Conservation (phyloP, 192 early-diverging fungal genomes). For the Thoreauomyces humboldtii region DNA sequence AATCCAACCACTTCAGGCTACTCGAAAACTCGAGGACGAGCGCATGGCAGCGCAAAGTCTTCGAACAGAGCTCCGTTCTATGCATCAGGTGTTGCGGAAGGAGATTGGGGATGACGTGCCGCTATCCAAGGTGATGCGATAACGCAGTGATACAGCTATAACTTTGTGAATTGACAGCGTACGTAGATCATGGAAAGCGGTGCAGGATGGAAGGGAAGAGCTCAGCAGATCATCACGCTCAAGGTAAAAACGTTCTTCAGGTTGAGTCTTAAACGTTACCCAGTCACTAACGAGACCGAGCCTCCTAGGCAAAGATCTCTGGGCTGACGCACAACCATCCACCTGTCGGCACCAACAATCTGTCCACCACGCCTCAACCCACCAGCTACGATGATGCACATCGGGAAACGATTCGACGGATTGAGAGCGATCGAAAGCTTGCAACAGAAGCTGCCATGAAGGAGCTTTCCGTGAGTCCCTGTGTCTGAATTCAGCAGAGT, state of each 20-base stretch:
- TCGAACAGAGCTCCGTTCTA: not conserved
- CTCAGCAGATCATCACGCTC: conserved; percentile 13
- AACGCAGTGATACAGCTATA: not conserved
- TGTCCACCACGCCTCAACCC: too few relatives aligned
- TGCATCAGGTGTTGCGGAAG: not conserved
- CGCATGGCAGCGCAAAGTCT: not conserved
- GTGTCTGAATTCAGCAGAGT: too few relatives aligned
- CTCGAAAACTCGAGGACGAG: conserved; percentile 9
- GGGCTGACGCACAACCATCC: too few relatives aligned
- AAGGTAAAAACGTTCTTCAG: too few relatives aligned
- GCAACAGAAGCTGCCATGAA: not conserved
- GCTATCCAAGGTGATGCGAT: not conserved
- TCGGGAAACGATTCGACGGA: conserved; percentile 6
- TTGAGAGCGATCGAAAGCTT: conserved; percentile 7
- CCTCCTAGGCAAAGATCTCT: too few relatives aligned
- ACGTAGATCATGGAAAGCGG: conserved; percentile 1
- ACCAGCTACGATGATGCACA: not conserved
- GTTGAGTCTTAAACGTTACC: too few relatives aligned
- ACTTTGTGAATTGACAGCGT: not conserved
- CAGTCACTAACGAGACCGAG: too few relatives aligned
- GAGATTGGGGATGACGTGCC: conserved; percentile 9
- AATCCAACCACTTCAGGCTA: too few relatives aligned
- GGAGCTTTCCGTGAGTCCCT: too few relatives aligned
- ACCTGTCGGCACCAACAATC: too few relatives aligned
- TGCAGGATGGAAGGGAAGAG: conserved; percentile 10